Evolutionary conservation across 2,329 filamentous ascomycete species (phyloP).

Genomic region (Hawksworthiomyces lignivorus): DNA sequence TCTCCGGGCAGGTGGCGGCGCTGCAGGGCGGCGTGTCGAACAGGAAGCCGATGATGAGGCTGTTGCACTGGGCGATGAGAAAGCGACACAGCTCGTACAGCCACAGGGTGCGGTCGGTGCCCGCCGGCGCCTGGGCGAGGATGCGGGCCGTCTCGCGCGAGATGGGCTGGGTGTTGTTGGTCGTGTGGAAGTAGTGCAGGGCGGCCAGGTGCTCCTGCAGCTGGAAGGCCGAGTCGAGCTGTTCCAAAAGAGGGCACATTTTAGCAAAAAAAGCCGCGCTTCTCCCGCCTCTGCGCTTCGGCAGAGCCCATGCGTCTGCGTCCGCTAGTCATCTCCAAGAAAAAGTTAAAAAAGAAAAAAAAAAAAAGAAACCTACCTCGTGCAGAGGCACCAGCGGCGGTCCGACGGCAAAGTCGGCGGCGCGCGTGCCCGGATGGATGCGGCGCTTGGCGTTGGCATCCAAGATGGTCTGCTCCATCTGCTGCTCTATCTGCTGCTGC

Average conservation of each 20-base stretch:
- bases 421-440: slow-evolving; percentile 86
- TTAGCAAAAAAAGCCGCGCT: too few species aligned
- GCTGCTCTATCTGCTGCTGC: slow-evolving; percentile 47
- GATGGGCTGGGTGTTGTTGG: slow-evolving; percentile 60
- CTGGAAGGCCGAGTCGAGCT: slow-evolving; percentile 97
- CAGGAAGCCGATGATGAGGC: slow-evolving; percentile 85
- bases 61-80: slow-evolving; percentile 89
- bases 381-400: slow-evolving; percentile 79
- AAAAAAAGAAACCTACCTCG: slow-evolving; percentile 51
- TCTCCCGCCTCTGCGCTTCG: too few species aligned
- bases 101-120: slow-evolving; percentile 84
- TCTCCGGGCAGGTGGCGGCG: slow-evolving; percentile 83
- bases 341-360: background rate
- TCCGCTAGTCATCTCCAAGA: too few species aligned
- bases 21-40: slow-evolving; percentile 87
- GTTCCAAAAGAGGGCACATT: too few species aligned
- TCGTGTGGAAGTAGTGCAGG: slow-evolving; percentile 74
- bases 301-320: too few species aligned
- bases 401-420: slow-evolving; percentile 86
- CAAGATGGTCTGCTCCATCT: slow-evolving; percentile 55
- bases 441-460: slow-evolving; percentile 72
- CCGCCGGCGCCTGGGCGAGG: slow-evolving; percentile 71
- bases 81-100: slow-evolving; percentile 97
- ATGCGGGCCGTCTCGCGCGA: slow-evolving; percentile 65
- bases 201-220: slow-evolving; percentile 95